Evolutionary conservation across 768 basidiomycete genomes (phyloP), one percentile per base, ranked within the genome.

Genomic region (Tubosaeta sp.): DNA sequence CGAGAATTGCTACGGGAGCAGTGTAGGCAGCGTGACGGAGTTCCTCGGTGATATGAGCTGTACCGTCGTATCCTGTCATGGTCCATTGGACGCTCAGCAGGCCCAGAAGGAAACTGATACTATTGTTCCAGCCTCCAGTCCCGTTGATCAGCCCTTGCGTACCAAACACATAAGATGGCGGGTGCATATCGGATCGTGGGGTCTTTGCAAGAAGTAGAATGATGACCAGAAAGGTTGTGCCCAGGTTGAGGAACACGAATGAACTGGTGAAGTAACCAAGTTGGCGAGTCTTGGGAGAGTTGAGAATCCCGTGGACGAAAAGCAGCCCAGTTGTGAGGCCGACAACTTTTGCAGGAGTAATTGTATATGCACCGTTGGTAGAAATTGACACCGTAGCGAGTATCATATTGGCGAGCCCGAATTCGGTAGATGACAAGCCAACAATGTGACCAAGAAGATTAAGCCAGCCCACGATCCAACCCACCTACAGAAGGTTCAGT

Each of bases 151-250:
- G 63, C 27, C 70, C 58, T 6, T 64, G 59, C 16, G 73, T 63
- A 8, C 79, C 80, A 46, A 86, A 86, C 40, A 83, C 76, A 62
- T 82, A 83, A 1, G 63, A 65, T 6, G 79, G 73, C 12, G 75
- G 16, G 51, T 84, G 81, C 82, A 83, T 82, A 35, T 82, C 73
- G 6, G 67, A 67, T 11, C 75, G 66, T 0, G 68, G 69, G 3
- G 78, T 80, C 18, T 63, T 65, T 29, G 71, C 71, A 13, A 75
- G 62, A 18, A 78, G 71, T 11, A 72, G 63, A 52, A 76, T 73
- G 59, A 74, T 70, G 56, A 77, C 71, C 10, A 76, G 59, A 38
- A 75, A 58, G 10, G 74, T 69, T 25, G 68, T 61, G 9, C 73
- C 71, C 35, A 79, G 54, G 58, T 79, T 79, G 66, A 77, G 55